Base-by-base conservation (phyloP, 2,329 filamentous ascomycete species). In the Curvularia hawaiiensis region DNA sequence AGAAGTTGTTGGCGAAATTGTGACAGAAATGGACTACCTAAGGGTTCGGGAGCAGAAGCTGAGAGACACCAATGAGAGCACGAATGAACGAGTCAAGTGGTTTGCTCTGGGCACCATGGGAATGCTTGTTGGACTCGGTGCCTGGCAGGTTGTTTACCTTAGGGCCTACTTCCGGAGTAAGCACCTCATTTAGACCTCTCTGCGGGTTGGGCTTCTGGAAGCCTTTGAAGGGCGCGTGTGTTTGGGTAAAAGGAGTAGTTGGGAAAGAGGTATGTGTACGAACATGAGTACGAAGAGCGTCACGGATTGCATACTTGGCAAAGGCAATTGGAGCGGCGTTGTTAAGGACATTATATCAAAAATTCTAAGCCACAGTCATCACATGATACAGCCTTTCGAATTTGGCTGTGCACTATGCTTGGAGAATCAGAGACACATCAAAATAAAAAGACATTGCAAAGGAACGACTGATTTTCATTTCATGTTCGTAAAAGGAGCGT, bases 41-140 rank as follows among this genome's bases (percentile, higher is more conserved):
- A 87, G 95, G 65, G 71, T 79, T 39, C 87, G 95, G 70, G 95
- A 99, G 84, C 92, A 97, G 85, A 96, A 92, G 83, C 85, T 99
- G 70, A 85, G 95, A 77, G 94, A 99, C 81, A 99, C 95, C 68
- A 99, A 99, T 79, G 95, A 99, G 88, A 98, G 94, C 84, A 99
- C 95, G 66, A 99, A 99, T 81, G 95, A 90, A 80, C 87, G 95
- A 58, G 95, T 99, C 73, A 99, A 98, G 84, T 98, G 92, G 92
- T 99, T 99, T 79, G 94, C 94, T 48, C 88, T 97, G 76, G 87
- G 88, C 65, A 98, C 94, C 28, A 98, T 97, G 81, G 90, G 92
- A 61, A 89, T 97, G 83, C 82, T 99, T 68, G 83, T 97, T 66
- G 91, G 86, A 33, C 83, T 99, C 69, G 96, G 95, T 78, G 92